phyloP scores from a whole-genome alignment of 371 early-diverging fungal species.

The Mucor mucedo region DNA sequence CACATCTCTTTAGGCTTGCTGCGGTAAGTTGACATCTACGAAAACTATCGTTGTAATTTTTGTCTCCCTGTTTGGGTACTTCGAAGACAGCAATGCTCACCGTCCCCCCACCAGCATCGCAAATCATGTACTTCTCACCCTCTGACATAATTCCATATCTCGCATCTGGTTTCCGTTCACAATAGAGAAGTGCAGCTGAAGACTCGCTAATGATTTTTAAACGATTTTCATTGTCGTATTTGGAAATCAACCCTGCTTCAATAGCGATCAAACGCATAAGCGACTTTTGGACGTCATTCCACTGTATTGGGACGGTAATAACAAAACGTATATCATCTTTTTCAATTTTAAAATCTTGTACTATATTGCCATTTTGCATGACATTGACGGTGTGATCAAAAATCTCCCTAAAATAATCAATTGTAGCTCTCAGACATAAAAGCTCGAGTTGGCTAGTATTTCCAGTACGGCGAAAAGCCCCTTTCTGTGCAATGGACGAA shows the following conservation, averaged over 20 bases:
- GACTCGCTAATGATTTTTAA: conserved; percentile 49
- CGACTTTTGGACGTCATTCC: conserved; percentile 46
- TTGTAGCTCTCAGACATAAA: conserved; percentile 6
- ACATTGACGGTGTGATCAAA: too few relatives aligned
- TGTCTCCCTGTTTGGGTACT: too few relatives aligned
- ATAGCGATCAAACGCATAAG: conserved; percentile 48
- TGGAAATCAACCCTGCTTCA: conserved; percentile 41
- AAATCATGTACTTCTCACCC: too few relatives aligned
- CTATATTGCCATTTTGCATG: too few relatives aligned
- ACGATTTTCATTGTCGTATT: conserved; percentile 44
- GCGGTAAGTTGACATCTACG: too few relatives aligned
- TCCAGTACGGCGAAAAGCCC: background rate
- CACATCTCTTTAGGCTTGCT: too few relatives aligned
- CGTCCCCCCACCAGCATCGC: too few relatives aligned
- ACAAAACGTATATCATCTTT: conserved; percentile 13
- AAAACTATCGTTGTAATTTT: too few relatives aligned
- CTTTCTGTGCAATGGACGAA: background rate
- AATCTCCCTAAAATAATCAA: conserved; percentile 12
- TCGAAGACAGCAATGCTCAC: too few relatives aligned
- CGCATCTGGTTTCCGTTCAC: conserved; percentile 22
- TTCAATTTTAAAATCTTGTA: too few relatives aligned
- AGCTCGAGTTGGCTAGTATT: too few relatives aligned
- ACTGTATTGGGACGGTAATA: conserved; percentile 50
- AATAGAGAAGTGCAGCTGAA: conserved; percentile 50
- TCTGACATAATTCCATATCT: too few relatives aligned